Conservation (phyloP, 129 eudicot species). For the Solidago caesia region DNA sequence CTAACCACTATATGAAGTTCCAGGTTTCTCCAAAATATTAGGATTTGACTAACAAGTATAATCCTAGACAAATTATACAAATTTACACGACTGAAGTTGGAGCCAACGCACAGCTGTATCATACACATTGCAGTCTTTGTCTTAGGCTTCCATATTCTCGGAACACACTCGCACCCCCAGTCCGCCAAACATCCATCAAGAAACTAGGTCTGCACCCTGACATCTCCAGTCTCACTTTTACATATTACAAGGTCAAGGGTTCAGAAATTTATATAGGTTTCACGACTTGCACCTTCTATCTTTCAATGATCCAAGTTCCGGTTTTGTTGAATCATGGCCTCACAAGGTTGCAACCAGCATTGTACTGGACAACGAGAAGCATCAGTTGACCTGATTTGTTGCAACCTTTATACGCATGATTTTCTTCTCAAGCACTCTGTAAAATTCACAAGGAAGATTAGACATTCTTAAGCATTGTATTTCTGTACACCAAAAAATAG, state of each 20-base stretch:
- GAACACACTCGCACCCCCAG: not conserved
- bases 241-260: not conserved
- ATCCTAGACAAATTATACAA: slow-evolving; percentile 5
- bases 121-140: not conserved
- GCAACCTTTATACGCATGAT: slow-evolving; percentile 24
- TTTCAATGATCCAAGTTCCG: slow-evolving; percentile 9
- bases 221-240: not conserved
- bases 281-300: slow-evolving; percentile 11
- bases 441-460: not conserved
- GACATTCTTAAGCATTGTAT: not conserved
- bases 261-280: not conserved
- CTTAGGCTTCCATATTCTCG: not conserved
- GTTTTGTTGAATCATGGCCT: slow-evolving; percentile 6
- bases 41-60: not conserved
- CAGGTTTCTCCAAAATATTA: too few species aligned
- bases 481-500: not conserved
- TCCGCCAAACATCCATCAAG: not conserved
- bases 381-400: slow-evolving; percentile 21
- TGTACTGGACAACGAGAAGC: slow-evolving; percentile 7
- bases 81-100: slow-evolving; percentile 19
- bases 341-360: slow-evolving; percentile 12
- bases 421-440: slow-evolving; percentile 59
- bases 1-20: too few species aligned
- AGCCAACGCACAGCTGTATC: not conserved
- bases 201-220: not conserved